phyloP scores from a whole-genome alignment of 805 yeast species.

The Saccharomycopsis amapae region DNA sequence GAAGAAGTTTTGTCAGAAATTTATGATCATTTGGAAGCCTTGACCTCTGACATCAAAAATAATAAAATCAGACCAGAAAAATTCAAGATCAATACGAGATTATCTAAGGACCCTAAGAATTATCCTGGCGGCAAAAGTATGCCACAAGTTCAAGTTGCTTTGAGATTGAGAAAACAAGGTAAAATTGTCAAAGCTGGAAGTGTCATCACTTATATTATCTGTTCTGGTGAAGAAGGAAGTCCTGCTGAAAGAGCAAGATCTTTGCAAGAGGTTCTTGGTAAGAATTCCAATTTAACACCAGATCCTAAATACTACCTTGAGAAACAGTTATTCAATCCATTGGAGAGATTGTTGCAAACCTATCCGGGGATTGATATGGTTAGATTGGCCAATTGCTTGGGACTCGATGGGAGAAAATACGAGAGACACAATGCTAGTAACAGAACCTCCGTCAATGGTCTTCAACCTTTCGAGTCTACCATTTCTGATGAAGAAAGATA shows the following conservation, averaged over 20 bases:
- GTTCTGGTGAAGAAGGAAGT: constrained; percentile 40
- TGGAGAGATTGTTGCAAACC: constrained; percentile 76
- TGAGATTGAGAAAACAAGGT: constrained; percentile 72
- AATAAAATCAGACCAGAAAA: constrained; percentile 60
- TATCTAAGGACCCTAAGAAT: constrained; percentile 81
- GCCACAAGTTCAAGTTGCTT: constrained; percentile 91
- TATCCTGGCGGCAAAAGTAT: constrained; percentile 75
- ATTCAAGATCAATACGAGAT: constrained; percentile 74
- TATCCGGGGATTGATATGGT: constrained; percentile 82
- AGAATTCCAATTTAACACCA: constrained; percentile 46
- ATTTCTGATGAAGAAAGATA: constrained; percentile 80
- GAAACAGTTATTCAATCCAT: constrained; percentile 85
- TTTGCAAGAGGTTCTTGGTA: constrained; percentile 59
- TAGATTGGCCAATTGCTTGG: constrained; percentile 69
- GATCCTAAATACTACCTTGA: constrained; percentile 78
- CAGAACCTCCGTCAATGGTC: constrained; percentile 31
- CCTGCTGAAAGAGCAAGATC: constrained; percentile 79
- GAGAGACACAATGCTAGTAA: constrained; percentile 32
- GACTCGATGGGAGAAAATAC: constrained; percentile 65
- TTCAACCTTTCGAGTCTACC: constrained; percentile 75
- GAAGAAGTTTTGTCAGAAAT: constrained; percentile 68
- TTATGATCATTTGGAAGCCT: constrained; percentile 61
- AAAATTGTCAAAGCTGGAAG: constrained; percentile 83
- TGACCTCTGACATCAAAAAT: constrained; percentile 48
- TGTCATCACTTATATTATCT: constrained; percentile 81